Conservation (phyloP, 371 early-diverging fungal genomes). For the Mucor plumbeus region DNA sequence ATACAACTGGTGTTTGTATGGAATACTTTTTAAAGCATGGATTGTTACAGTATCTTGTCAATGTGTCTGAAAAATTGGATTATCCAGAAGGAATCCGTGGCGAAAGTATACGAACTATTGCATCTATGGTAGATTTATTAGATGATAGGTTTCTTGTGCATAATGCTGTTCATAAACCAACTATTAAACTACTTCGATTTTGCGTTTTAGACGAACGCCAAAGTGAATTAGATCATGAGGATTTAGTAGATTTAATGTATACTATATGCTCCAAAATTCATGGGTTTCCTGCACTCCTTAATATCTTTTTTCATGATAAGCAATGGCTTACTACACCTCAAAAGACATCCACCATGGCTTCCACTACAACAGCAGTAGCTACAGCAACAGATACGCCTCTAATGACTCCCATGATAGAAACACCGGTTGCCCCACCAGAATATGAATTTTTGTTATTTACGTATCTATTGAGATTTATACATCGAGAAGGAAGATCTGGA, state of each 20-base stretch:
- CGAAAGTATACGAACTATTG: constrained; percentile 81
- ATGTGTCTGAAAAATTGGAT: constrained; percentile 78
- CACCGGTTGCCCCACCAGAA: constrained; percentile 39
- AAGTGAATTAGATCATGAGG: constrained; percentile 78
- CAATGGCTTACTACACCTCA: constrained; percentile 76
- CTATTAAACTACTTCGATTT: constrained; percentile 74
- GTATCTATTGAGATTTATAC: constrained; percentile 85
- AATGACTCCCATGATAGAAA: constrained; percentile 29
- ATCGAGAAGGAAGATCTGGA: constrained; percentile 85
- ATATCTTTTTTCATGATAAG: constrained; percentile 90
- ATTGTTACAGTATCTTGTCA: constrained; percentile 80
- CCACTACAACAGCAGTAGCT: neutral
- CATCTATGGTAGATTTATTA: constrained; percentile 82
- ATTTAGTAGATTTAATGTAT: constrained; percentile 88
- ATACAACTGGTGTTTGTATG: constrained; percentile 87
- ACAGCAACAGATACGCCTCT: neutral
- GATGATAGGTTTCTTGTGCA: constrained; percentile 91
- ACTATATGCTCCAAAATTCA: constrained; percentile 91
- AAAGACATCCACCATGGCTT: constrained; percentile 26
- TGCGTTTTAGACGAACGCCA: constrained; percentile 67
- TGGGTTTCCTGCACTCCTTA: constrained; percentile 84
- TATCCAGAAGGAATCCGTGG: constrained; percentile 85
- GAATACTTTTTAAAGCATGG: constrained; percentile 88
- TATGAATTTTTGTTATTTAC: constrained; percentile 87
- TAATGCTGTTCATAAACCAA: constrained; percentile 88